phyloP scores from a whole-genome alignment of 192 early-diverging fungal genomes.

The Umbelopsis sp. region DNA sequence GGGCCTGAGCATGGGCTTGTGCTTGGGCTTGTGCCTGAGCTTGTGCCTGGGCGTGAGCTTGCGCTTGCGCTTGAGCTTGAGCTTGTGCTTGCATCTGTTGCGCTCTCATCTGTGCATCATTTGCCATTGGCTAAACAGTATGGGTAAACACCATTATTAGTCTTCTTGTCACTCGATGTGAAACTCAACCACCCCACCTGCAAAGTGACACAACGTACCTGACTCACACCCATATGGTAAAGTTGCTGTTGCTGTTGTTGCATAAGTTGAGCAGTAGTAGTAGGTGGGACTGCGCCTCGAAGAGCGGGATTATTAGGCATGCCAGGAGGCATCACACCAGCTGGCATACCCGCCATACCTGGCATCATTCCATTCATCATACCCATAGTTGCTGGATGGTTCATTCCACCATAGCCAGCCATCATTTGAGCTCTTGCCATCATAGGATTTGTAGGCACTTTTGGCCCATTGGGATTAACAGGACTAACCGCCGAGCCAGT shows the following conservation, averaged over 20 bases:
- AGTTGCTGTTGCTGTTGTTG: constrained; percentile 6
- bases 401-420: neutral
- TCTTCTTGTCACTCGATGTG: too few species aligned
- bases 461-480: neutral
- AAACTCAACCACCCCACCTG: too few species aligned
- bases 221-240: neutral
- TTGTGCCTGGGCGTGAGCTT: neutral
- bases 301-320: neutral
- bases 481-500: neutral
- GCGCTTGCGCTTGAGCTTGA: neutral
- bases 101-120: constrained; percentile 4
- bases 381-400: neutral
- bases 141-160: too few species aligned
- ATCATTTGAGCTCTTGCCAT: constrained; percentile 8
- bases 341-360: neutral
- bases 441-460: neutral
- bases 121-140: neutral
- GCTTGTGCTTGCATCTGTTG: neutral
- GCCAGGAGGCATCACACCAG: neutral
- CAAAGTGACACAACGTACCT: neutral
- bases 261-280: neutral
- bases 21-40: neutral
- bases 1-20: too few species aligned
- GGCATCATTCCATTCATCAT: constrained; percentile 12
- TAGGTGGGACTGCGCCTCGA: neutral